Conservation (phyloP, 1,139 yeast species). For the Zhuliangozyma parablackwelliae region DNA sequence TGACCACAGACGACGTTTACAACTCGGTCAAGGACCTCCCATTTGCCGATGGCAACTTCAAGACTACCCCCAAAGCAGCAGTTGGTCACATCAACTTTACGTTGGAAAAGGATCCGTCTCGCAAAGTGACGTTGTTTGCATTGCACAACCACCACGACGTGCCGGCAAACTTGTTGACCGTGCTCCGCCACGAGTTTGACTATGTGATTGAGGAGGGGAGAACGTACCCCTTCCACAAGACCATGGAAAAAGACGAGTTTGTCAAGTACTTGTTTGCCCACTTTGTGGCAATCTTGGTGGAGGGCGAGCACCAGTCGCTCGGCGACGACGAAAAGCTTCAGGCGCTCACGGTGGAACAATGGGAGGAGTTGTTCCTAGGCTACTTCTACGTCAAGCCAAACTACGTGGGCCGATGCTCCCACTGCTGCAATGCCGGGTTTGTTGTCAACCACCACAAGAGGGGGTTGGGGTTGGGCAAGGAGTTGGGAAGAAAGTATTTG, state of each 20-base stretch:
- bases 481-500: conserved; percentile 57
- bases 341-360: conserved; percentile 16
- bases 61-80: conserved; percentile 19
- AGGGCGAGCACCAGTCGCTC: conserved; percentile 26
- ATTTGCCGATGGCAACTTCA: conserved; percentile 28
- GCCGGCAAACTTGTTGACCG: conserved; percentile 31
- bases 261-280: conserved; percentile 39
- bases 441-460: conserved; percentile 52
- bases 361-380: conserved; percentile 52
- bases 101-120: conserved; percentile 24
- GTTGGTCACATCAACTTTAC: conserved; percentile 21
- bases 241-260: conserved; percentile 25
- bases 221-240: conserved; percentile 42
- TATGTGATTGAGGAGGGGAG: conserved; percentile 45
- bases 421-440: conserved; percentile 78
- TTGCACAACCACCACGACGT: conserved; percentile 24
- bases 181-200: conserved; percentile 38
- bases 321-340: conserved; percentile 10
- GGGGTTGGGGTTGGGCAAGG: conserved; percentile 59
- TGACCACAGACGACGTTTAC: neutral
- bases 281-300: conserved; percentile 43
- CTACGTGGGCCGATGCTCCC: conserved; percentile 72
- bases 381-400: conserved; percentile 75
- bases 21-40: conserved; percentile 23
- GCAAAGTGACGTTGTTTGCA: conserved; percentile 32